Conservation (phyloP, 208 protist genomes). For the Acanthamoeba sp. region DNA sequence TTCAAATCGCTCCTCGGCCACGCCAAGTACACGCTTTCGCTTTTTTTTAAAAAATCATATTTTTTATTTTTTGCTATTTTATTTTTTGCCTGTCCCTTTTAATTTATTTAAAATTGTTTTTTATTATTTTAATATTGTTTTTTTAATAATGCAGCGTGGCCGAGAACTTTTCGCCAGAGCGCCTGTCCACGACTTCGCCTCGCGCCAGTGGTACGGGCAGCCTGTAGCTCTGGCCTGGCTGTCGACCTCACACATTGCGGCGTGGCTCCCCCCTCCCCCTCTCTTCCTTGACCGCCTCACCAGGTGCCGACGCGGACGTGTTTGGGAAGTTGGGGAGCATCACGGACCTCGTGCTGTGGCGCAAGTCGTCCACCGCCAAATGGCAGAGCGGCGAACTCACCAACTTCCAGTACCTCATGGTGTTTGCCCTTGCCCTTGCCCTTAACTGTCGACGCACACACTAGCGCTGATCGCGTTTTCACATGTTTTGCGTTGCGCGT, state of each 20-base stretch:
- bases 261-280: background rate
- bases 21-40: slow-evolving; percentile 19
- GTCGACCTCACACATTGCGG: too few relatives aligned
- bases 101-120: background rate
- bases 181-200: background rate
- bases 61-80: background rate
- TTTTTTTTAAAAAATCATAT: too few relatives aligned
- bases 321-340: slow-evolving; percentile 1
- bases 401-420: slow-evolving; percentile 99
- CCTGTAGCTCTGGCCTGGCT: too few relatives aligned
- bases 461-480: too few relatives aligned
- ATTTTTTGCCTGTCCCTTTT: background rate
- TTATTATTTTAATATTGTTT: background rate
- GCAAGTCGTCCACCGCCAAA: slow-evolving; percentile 87
- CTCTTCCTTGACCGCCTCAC: background rate
- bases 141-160: background rate
- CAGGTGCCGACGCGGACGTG: background rate
- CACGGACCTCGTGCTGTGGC: slow-evolving; percentile 45
- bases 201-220: background rate
- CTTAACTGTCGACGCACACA: too few relatives aligned
- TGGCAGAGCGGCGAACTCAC: slow-evolving; percentile 97
- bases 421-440: too few relatives aligned
- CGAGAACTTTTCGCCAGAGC: background rate
- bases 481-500: too few relatives aligned
- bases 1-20: background rate